These are phyloP conservation scores for Pseudomassariella vexata DNA, from an alignment of 2,329 filamentous ascomycete genomes.

Conservation along the genomic window DNA sequence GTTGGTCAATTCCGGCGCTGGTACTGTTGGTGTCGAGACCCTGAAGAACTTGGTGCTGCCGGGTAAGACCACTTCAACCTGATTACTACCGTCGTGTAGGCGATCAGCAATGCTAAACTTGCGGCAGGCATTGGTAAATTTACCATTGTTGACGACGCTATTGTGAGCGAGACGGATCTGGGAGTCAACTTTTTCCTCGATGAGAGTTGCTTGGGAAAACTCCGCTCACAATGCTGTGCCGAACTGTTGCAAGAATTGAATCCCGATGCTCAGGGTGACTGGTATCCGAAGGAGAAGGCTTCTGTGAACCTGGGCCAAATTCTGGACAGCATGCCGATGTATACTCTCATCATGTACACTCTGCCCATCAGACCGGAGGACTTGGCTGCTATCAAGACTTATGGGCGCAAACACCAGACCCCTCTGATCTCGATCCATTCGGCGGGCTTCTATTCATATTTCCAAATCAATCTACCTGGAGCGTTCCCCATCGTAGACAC, in stretches of 20 bases:
- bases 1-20: conserved; percentile 80
- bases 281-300: conserved; percentile 46
- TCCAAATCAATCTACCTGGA: conserved; percentile 71
- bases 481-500: conserved; percentile 92
- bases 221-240: conserved; percentile 71
- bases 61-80: conserved; percentile 35
- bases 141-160: conserved; percentile 76
- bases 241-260: conserved; percentile 82
- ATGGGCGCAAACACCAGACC: conserved; percentile 51
- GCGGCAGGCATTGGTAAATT: conserved; percentile 76
- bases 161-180: conserved; percentile 75
- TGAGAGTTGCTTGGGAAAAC: conserved; percentile 67
- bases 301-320: conserved; percentile 32
- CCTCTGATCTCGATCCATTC: conserved; percentile 81
- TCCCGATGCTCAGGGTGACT: conserved; percentile 80
- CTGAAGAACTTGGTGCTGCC: conserved; percentile 97
- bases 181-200: conserved; percentile 98
- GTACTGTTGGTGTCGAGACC: conserved; percentile 82
- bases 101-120: conserved; percentile 12
- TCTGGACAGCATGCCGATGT: conserved; percentile 34
- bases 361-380: conserved; percentile 40
- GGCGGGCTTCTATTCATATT: conserved; percentile 87
- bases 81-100: neutral
- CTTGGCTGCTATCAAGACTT: conserved; percentile 38
- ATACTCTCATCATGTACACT: conserved; percentile 51